Evolutionary conservation across 1,284 basidiomycete genomes (phyloP).

Genomic region (Peniophora sp.): DNA sequence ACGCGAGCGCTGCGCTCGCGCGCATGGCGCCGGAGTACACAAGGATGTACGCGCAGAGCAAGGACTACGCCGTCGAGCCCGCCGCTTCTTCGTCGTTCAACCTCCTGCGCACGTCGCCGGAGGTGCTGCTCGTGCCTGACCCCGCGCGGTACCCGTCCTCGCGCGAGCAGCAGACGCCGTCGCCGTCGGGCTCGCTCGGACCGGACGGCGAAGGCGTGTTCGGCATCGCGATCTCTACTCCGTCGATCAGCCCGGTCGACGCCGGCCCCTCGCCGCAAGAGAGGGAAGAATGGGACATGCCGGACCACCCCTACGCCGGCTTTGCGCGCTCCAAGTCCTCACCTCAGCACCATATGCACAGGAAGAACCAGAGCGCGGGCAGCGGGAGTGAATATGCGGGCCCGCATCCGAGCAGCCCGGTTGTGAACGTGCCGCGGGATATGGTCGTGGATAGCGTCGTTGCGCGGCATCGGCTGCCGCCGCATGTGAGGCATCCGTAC

Average conservation of each 20-base stretch:
- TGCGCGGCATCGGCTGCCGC: constrained; percentile 43
- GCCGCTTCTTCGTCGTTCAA: constrained; percentile 4
- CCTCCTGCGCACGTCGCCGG: too few relatives aligned
- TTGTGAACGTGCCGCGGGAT: constrained; percentile 1
- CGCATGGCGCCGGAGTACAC: too few relatives aligned
- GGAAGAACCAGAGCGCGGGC: constrained; percentile 7
- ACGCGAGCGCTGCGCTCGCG: too few relatives aligned
- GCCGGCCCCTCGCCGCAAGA: constrained; percentile 22
- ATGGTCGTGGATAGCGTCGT: constrained; percentile 26
- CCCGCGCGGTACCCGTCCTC: neutral
- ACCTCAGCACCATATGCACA: too few relatives aligned
- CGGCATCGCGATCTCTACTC: constrained; percentile 63
- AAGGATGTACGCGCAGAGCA: too few relatives aligned
- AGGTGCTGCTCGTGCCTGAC: neutral
- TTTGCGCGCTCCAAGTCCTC: constrained; percentile 11
- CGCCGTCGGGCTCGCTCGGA: constrained; percentile 23
- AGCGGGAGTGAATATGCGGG: constrained; percentile 38
- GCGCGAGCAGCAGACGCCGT: constrained; percentile 16
- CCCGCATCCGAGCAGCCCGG: constrained; percentile 26
- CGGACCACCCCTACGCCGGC: constrained; percentile 53
- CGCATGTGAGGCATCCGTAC: constrained; percentile 32
- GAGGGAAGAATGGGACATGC: constrained; percentile 29
- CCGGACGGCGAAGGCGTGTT: constrained; percentile 28
- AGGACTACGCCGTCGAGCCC: constrained; percentile 9
- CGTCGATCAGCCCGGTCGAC: constrained; percentile 19